Percentiles rank a stretch among this genome's conserved stretches.
Evolutionary conservation across 257 asterid genomes (phyloP).

Genomic region (Solanum raphanifolium): DNA sequence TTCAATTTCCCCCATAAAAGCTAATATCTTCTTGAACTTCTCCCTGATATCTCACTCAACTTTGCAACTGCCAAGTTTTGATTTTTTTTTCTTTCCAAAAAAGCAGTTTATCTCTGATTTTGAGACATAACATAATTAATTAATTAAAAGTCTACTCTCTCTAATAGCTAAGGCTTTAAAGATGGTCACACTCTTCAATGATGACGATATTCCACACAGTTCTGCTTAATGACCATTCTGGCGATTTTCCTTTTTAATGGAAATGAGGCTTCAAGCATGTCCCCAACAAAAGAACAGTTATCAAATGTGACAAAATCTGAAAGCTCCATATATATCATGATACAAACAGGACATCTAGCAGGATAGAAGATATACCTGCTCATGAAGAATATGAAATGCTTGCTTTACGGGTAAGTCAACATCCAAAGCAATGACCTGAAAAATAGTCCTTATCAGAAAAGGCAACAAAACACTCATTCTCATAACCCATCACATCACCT

Average conservation of each 20-base stretch:
- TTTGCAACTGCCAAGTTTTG: not conserved
- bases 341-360: not conserved
- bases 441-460: not conserved
- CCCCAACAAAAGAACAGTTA: not conserved
- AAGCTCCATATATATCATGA: not conserved
- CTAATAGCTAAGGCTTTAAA: not conserved
- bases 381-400: constrained; percentile 90
- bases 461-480: not conserved
- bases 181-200: not conserved
- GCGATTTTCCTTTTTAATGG: not conserved
- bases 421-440: constrained; percentile 82
- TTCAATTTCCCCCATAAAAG: not conserved
- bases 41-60: not conserved
- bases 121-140: not conserved
- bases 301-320: not conserved
- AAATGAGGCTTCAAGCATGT: not conserved
- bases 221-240: not conserved
- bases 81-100: not conserved
- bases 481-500: not conserved
- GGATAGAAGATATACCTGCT: constrained; percentile 54
- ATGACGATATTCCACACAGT: not conserved
- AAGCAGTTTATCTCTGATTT: not conserved
- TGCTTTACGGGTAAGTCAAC: constrained; percentile 86
- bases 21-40: not conserved
- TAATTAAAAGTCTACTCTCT: not conserved